Conservation (phyloP, 164 flowering plant species). For the Stephania japonica region DNA sequence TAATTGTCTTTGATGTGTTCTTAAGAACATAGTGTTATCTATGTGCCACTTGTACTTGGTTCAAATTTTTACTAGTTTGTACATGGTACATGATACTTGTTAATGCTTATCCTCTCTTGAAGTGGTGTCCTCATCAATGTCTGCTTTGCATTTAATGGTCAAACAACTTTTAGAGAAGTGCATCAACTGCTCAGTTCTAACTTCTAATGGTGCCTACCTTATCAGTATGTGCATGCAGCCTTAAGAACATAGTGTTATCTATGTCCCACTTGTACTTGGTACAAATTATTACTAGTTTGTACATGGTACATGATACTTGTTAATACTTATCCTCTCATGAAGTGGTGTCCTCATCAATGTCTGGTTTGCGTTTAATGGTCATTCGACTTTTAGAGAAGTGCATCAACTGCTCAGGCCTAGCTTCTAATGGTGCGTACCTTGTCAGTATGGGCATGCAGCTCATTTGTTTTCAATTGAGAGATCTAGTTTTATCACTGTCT, state of each 20-base stretch:
- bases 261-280: background rate
- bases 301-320: background rate
- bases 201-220: no score
- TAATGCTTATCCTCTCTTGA: background rate
- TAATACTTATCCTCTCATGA: background rate
- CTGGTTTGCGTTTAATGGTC: background rate
- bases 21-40: background rate
- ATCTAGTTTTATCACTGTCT: background rate
- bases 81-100: background rate
- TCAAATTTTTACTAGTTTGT: background rate
- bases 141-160: background rate
- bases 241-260: background rate
- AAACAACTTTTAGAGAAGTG: background rate
- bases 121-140: conserved; percentile 10
- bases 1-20: background rate
- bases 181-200: background rate
- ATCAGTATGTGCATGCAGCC: no score
- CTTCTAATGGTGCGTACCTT: no score
- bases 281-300: no score
- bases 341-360: conserved; percentile 9
- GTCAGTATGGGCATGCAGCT: no score
- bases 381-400: background rate
- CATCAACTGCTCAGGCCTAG: no score
- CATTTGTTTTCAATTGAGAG: background rate
- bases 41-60: background rate